phyloP scores from a whole-genome alignment of 768 basidiomycete genomes.

The Phaeotremella skinneri region DNA sequence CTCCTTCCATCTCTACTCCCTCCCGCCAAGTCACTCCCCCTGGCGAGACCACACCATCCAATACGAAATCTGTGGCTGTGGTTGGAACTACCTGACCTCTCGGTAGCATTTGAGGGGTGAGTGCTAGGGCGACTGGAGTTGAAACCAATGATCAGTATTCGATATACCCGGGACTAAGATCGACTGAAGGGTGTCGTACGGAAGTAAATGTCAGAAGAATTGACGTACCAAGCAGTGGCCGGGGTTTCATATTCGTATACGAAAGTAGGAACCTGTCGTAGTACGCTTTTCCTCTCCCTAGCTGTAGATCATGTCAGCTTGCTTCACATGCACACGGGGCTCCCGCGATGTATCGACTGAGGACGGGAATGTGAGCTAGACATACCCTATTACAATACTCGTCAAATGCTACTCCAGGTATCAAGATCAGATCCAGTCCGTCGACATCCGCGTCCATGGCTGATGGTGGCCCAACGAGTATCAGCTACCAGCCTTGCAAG shows the following conservation, averaged over 20 bases:
- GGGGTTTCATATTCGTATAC: constrained; percentile 18
- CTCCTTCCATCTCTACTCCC: neutral
- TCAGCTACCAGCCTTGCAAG: neutral
- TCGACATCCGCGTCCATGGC: constrained; percentile 13
- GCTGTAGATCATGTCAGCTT: constrained; percentile 17
- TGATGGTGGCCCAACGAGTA: too few relatives aligned
- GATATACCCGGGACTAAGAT: neutral
- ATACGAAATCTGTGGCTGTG: constrained; percentile 32
- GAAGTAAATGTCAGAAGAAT: neutral
- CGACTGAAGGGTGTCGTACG: neutral
- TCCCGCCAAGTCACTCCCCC: constrained; percentile 27
- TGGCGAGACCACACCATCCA: constrained; percentile 40
- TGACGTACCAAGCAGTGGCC: constrained; percentile 35
- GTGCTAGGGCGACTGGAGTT: constrained; percentile 35
- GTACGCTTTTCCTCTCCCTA: constrained; percentile 44
- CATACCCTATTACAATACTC: constrained; percentile 40
- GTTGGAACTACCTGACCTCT: constrained; percentile 27
- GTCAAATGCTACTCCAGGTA: constrained; percentile 48
- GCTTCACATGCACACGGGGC: neutral
- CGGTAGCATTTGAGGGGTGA: constrained; percentile 34
- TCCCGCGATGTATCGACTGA: neutral
- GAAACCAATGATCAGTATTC: neutral
- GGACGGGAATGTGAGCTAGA: neutral
- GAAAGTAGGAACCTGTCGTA: constrained; percentile 38
- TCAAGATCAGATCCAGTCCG: constrained; percentile 37